Evolutionary conservation across 2,329 filamentous ascomycete species (phyloP), one percentile per base, ranked within the genome.

Genomic region (Aulographum hederae): DNA sequence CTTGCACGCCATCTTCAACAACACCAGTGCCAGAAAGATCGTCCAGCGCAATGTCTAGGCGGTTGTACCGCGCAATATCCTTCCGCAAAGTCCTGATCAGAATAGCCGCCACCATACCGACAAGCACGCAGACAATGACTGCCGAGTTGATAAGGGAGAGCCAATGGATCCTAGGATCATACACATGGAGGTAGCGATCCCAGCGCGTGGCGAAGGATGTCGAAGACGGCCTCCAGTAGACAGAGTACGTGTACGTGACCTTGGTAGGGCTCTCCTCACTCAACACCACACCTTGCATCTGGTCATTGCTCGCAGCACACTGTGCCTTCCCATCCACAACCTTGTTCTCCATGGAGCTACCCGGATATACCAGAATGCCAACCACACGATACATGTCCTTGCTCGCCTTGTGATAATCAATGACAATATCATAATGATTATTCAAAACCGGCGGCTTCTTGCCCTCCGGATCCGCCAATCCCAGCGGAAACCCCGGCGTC

Each of bases 181-280:
- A 91, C 18, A 98, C 86, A 47, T 95, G 86, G 21, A 98, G 67
- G 51, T 95, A 95, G 57, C 93, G 95, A 63, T 98, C 89, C 89
- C 89, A 98, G 40, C 89, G 72, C 10, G 89, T 98, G 18, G 89
- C 89, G 76, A 92, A 98, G 1, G 78, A 80, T 2, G 85, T 95
- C 1, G 66, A 49, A 1, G 84, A 94, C 41, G 73, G 70, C 35
- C 67, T 69, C 89, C 89, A 98, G 54, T 76, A 78, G 11, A 95
- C 81, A 41, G 78, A 82, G 59, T 98, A 98, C 4, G 84, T 93
- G 60, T 81, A 98, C 2, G 73, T 69, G 15, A 94, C 80, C 14
- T 66, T 57, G 14, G 67, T 82, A 11, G 68, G 64, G 2, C 61
- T 62, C 50, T 27, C 2, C 27, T 26, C 11, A 11, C 6, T 26